phyloP scores from a whole-genome alignment of 352 stramenopile species.

The Phytophthora pluvialis region DNA sequence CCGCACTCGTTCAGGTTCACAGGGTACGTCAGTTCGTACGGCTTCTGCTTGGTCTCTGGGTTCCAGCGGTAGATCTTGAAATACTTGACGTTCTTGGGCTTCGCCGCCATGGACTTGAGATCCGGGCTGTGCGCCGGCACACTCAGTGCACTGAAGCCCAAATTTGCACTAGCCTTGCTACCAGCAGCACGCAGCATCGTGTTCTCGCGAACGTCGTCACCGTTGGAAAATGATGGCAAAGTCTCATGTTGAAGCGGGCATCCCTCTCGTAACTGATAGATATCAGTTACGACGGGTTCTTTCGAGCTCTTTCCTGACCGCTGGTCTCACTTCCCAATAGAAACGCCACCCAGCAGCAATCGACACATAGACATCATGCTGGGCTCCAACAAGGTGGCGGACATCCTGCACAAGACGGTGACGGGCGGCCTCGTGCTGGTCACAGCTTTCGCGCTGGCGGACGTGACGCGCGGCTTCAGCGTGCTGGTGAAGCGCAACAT shows the following conservation, averaged over 20 bases:
- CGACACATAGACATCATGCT: constrained; percentile 23
- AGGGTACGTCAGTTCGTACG: constrained; percentile 95
- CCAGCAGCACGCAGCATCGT: constrained; percentile 12
- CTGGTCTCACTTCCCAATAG: constrained; percentile 21
- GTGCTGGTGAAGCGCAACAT: constrained; percentile 85
- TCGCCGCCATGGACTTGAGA: constrained; percentile 71
- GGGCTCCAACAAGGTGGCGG: constrained; percentile 46
- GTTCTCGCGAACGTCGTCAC: background rate
- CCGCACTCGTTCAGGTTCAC: constrained; percentile 97
- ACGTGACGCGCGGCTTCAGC: constrained; percentile 82
- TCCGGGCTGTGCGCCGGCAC: constrained; percentile 51
- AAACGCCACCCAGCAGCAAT: constrained; percentile 15
- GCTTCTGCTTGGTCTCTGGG: constrained; percentile 94
- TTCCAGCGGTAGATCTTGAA: constrained; percentile 99
- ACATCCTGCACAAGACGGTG: constrained; percentile 86
- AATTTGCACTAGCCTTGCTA: background rate
- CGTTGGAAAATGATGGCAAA: constrained; percentile 22
- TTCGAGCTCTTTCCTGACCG: constrained; percentile 5
- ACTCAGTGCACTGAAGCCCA: constrained; percentile 60
- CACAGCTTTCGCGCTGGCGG: constrained; percentile 68
- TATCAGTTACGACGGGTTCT: background rate
- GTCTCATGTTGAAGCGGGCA: background rate
- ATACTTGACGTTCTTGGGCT: constrained; percentile 95
- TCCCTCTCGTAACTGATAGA: background rate
- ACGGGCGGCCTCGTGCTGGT: constrained; percentile 75